Evolutionary conservation across 2,329 filamentous ascomycete species (phyloP), one percentile per base, ranked within the genome.

Genomic region (Fusarium redolens): DNA sequence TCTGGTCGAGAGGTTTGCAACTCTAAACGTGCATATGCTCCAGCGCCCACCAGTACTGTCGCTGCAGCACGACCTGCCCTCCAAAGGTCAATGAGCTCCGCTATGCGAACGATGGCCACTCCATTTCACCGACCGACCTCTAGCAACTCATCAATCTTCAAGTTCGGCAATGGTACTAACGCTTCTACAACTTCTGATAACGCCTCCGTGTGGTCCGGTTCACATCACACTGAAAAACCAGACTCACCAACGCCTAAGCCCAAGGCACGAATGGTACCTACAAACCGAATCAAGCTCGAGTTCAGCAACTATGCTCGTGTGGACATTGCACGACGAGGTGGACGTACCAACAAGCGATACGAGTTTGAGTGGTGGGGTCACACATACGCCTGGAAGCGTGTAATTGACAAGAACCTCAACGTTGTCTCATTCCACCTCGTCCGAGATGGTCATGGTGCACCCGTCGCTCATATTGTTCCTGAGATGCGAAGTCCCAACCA

Each of bases 281-380:
- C 92, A 65, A 94, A 97, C 81, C 92, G 89, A 40, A 93, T 96
- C 80, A 93, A 95, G 82, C 88, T 99, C 38, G 96, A 98, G 80
- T 99, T 98, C 81, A 97, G 94, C 74, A 99, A 98, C 84, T 99
- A 99, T 80, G 96, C 96, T 4, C 94, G 96, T 76, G 91, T 98
- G 44, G 93, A 97, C 73, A 84, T 99, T 56, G 91, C 89, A 74
- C 90, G 93, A 56, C 91, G 90, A 74, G 85, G 87, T 48, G 87
- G 87, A 59, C 91, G 90, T 73, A 85, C 87, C 41, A 87, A 87
- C 71, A 96, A 95, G 83, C 89, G 90, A 69, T 98, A 98, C 81
- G 93, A 95, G 61, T 98, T 97, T 78, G 92, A 96, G 79, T 97
- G 97, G 86, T 98, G 96, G 96, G 94, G 94, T 31, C 89, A 92